Percentiles rank a stretch among this genome's conserved stretches.
Conservation (phyloP, 2,329 filamentous ascomycete genomes). For the Ceratocystis eucalypticola region DNA sequence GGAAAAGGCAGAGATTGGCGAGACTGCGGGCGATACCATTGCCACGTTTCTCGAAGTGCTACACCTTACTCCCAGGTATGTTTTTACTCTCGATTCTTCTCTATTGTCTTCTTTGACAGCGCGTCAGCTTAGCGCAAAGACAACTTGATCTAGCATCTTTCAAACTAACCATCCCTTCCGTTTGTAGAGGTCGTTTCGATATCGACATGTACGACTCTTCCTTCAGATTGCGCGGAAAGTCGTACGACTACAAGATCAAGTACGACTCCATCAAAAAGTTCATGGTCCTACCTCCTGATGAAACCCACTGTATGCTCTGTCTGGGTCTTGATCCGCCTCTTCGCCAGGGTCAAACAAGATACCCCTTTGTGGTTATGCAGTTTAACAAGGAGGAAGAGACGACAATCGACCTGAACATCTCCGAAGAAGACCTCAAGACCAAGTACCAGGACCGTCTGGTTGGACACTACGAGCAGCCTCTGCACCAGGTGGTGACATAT, state of each 20-base stretch:
- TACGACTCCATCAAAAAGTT: constrained; percentile 98
- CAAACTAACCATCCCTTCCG: constrained; percentile 23
- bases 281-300: constrained; percentile 94
- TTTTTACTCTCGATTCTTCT: constrained; percentile 22
- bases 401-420: constrained; percentile 90
- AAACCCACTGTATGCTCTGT: constrained; percentile 87
- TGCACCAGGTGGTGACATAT: constrained; percentile 85
- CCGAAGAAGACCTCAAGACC: constrained; percentile 69
- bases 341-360: constrained; percentile 91
- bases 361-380: constrained; percentile 98
- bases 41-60: constrained; percentile 94
- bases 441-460: constrained; percentile 83
- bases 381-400: constrained; percentile 97
- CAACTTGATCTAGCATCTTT: too few species aligned
- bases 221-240: constrained; percentile 94
- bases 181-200: constrained; percentile 82
- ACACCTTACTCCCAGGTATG: constrained; percentile 80
- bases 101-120: too few species aligned
- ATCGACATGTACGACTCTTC: constrained; percentile 99
- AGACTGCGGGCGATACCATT: constrained; percentile 96
- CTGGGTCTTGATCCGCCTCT: constrained; percentile 89
- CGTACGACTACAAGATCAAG: constrained; percentile 99
- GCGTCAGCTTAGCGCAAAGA: too few species aligned
- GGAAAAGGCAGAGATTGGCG: constrained; percentile 97
- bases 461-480: constrained; percentile 80